These are phyloP conservation scores for Gleditsia sinensis DNA, from an alignment of 306 rosid species.

Conservation along the genomic window DNA sequence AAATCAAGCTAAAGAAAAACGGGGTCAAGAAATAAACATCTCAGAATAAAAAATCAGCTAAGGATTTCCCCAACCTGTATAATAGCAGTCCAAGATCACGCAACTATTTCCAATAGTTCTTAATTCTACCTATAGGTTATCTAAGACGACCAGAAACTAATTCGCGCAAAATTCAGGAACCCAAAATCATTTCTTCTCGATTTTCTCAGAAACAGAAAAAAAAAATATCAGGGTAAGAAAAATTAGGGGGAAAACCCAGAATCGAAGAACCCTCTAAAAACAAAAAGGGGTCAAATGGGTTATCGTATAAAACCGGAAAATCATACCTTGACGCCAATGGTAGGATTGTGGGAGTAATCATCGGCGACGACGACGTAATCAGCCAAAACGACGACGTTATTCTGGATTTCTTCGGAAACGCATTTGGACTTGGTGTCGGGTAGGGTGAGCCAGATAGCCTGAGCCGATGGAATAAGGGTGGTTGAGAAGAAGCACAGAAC, in stretches of 20 bases:
- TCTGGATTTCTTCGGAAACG: conserved; percentile 96
- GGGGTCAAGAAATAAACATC: conserved; percentile 7
- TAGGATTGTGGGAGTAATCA: conserved; percentile 49
- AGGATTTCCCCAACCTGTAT: conserved; percentile 16
- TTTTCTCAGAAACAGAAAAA: not conserved
- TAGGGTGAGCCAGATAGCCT: conserved; percentile 63
- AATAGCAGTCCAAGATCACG: not conserved
- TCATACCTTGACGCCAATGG: conserved; percentile 76
- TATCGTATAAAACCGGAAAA: no score
- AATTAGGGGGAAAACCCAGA: not conserved
- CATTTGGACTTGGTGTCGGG: conserved; percentile 76
- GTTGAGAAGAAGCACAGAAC: conserved; percentile 30
- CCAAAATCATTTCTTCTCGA: not conserved
- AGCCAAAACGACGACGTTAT: conserved; percentile 85
- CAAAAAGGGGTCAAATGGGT: not conserved
- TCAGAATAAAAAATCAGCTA: not conserved
- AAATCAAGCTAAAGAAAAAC: not conserved
- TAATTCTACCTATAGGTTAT: not conserved
- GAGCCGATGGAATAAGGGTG: conserved; percentile 27
- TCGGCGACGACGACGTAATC: conserved; percentile 68
- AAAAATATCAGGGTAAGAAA: not conserved
- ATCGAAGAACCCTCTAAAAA: conserved; percentile 16
- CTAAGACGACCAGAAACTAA: not conserved
- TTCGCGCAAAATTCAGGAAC: not conserved
- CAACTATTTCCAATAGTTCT: not conserved